Evolutionary conservation across 148 eudicot genomes (phyloP).

Genomic region (Tetragonia tetragonoides): DNA sequence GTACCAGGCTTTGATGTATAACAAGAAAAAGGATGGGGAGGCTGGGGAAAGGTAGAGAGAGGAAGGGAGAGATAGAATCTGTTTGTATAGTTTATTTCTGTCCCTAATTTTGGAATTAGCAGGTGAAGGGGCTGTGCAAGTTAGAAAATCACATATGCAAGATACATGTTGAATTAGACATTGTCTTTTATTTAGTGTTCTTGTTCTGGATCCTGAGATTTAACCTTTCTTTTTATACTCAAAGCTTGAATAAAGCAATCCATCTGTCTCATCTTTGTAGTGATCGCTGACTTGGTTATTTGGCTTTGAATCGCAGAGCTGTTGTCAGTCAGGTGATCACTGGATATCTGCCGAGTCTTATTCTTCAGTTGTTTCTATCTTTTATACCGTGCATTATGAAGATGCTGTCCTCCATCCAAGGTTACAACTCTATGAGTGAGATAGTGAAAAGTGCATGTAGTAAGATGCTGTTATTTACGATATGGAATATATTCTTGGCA

Average conservation of each 20-base stretch:
- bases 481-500: conserved; percentile 87
- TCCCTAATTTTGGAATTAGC: background rate
- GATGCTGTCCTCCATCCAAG: conserved; percentile 74
- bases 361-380: conserved; percentile 60
- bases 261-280: background rate
- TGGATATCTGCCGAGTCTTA: conserved; percentile 89
- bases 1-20: background rate
- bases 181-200: background rate
- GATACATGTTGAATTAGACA: no score
- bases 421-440: conserved; percentile 64
- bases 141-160: background rate
- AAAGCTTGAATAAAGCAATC: background rate
- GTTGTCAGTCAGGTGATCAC: conserved; percentile 67
- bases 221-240: background rate
- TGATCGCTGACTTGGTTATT: conserved; percentile 1
- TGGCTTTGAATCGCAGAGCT: conserved; percentile 44
- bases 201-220: background rate
- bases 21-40: background rate
- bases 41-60: background rate
- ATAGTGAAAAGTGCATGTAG: conserved; percentile 78
- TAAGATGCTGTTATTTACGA: conserved; percentile 65
- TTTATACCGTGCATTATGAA: conserved; percentile 71
- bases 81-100: background rate
- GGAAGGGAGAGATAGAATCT: background rate
- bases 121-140: background rate